These are phyloP conservation scores for Ailanthus altissimus DNA, from an alignment of 345 rosid genomes.

Conservation along the genomic window DNA sequence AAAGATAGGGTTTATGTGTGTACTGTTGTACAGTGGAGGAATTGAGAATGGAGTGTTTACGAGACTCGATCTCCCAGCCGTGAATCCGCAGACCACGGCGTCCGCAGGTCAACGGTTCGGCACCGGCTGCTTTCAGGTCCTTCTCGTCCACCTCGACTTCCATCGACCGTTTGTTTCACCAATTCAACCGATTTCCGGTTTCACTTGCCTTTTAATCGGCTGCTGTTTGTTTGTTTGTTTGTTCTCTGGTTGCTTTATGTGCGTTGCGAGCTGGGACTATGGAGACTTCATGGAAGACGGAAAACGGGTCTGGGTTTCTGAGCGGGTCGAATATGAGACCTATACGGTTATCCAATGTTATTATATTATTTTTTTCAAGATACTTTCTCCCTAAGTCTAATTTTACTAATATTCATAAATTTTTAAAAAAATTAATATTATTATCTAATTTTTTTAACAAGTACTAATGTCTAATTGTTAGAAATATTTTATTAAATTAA, in stretches of 20 bases:
- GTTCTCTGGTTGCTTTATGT: not conserved
- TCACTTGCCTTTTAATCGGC: not conserved
- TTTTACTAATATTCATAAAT: too few species aligned
- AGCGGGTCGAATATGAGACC: too few species aligned
- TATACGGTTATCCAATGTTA: too few species aligned
- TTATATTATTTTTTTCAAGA: too few species aligned
- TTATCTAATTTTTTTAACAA: too few species aligned
- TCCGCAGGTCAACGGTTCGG: slow-evolving; percentile 63
- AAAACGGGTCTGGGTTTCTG: not conserved
- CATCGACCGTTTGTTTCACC: slow-evolving; percentile 37
- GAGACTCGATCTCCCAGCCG: slow-evolving; percentile 86
- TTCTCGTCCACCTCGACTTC: slow-evolving; percentile 65
- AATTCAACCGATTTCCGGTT: slow-evolving; percentile 6
- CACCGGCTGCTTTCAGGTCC: slow-evolving; percentile 69
- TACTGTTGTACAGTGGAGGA: slow-evolving; percentile 62
- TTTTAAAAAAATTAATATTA: too few species aligned
- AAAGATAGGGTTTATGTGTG: slow-evolving; percentile 11
- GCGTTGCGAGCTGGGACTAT: not conserved
- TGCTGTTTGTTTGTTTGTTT: not conserved
- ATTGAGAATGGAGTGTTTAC: slow-evolving; percentile 69
- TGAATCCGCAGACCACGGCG: slow-evolving; percentile 68
- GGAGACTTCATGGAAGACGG: too few species aligned
- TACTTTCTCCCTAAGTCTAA: too few species aligned
- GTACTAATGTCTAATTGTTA: too few species aligned
- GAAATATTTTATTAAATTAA: too few species aligned